phyloP scores from a whole-genome alignment of 108 stramenopile species.

The Cylindrotheca closterium region DNA sequence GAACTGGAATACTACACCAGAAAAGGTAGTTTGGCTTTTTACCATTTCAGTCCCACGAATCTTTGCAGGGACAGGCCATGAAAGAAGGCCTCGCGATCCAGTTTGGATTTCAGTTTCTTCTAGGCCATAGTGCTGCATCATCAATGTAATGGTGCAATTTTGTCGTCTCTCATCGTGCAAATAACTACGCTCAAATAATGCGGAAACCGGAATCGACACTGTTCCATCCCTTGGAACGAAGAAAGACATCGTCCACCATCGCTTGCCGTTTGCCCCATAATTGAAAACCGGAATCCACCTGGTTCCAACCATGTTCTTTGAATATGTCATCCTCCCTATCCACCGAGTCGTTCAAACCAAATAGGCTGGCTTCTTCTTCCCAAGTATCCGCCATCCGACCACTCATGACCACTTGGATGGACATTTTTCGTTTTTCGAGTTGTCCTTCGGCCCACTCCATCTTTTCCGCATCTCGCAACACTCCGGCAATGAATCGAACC shows the following conservation, averaged over 20 bases:
- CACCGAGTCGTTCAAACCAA: slow-evolving; percentile 13
- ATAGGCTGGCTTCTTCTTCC: slow-evolving; percentile 40
- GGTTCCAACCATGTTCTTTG: slow-evolving; percentile 76
- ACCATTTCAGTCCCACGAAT: no score
- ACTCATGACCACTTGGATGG: slow-evolving; percentile 47
- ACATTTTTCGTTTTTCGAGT: slow-evolving; percentile 55
- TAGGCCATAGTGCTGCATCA: no score
- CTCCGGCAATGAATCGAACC: slow-evolving; percentile 50
- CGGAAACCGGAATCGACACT: slow-evolving; percentile 78
- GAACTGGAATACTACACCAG: no score
- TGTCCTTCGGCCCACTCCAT: slow-evolving; percentile 62
- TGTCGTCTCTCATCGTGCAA: no score
- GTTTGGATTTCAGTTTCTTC: no score
- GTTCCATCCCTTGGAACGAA: slow-evolving; percentile 80
- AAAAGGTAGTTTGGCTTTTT: no score
- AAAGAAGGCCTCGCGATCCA: no score
- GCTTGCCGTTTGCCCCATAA: slow-evolving; percentile 55
- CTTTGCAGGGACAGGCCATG: no score
- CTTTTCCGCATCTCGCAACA: slow-evolving; percentile 63
- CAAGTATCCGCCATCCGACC: slow-evolving; percentile 40
- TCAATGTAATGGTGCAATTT: no score
- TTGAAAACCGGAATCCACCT: slow-evolving; percentile 78
- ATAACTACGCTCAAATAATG: slow-evolving; percentile 53
- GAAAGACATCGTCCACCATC: slow-evolving; percentile 40
- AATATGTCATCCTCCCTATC: slow-evolving; percentile 59